phyloP scores from a whole-genome alignment of 495 filamentous ascomycete species.

The Aspergillus kassunensis region DNA sequence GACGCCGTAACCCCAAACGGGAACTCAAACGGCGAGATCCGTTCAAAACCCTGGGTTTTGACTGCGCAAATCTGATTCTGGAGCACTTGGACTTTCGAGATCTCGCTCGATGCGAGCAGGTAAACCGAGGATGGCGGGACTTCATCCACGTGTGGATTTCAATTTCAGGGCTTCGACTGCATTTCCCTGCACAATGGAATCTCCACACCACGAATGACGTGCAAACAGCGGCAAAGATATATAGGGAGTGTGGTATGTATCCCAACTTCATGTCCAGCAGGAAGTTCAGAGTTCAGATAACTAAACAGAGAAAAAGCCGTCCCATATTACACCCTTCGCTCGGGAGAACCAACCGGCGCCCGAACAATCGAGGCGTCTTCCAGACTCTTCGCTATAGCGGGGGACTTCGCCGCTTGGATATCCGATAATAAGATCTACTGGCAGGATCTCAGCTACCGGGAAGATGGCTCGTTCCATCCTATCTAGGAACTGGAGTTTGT shows the following conservation, averaged over 20 bases:
- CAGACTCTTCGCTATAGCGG: background rate
- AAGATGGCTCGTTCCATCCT: background rate
- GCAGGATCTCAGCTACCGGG: background rate
- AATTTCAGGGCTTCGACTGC: background rate
- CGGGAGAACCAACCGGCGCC: no score
- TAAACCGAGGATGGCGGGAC: background rate
- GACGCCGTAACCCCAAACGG: no score
- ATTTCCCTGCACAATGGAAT: background rate
- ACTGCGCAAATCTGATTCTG: background rate
- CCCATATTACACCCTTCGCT: no score
- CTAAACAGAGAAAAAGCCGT: no score
- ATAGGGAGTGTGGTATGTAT: no score
- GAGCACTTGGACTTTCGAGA: background rate
- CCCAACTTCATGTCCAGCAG: no score
- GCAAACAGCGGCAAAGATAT: no score
- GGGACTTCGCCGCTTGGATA: background rate
- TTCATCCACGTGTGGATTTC: constrained; percentile 1
- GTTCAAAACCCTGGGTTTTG: background rate
- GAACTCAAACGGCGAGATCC: background rate
- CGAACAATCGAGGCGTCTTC: background rate
- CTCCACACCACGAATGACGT: background rate
- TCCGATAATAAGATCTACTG: background rate
- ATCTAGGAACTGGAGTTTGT: background rate
- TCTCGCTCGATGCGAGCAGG: background rate
- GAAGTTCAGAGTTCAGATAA: no score